phyloP scores from a whole-genome alignment of 371 early-diverging fungal species.

The Syncephalastrum contaminatum region DNA sequence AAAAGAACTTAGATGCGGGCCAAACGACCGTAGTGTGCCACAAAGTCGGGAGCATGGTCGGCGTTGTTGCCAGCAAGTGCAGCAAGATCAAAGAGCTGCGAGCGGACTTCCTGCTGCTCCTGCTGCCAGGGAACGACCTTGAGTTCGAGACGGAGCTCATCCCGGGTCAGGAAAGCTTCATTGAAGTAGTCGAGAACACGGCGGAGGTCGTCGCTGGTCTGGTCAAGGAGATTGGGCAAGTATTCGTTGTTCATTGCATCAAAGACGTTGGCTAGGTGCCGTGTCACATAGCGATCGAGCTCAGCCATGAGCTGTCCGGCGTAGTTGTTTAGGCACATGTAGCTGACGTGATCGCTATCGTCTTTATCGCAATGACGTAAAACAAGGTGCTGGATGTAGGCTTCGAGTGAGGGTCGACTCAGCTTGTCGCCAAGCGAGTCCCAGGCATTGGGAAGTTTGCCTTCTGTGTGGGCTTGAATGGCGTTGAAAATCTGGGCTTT shows the following conservation, averaged over 20 bases:
- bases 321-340: conserved; percentile 25
- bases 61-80: conserved; percentile 6
- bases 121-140: conserved; percentile 32
- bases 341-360: conserved; percentile 13
- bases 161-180: conserved; percentile 24
- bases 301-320: conserved; percentile 21
- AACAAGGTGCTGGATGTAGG: conserved; percentile 18
- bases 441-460: conserved; percentile 39
- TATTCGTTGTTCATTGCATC: conserved; percentile 22
- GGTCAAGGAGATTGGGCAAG: conserved; percentile 33
- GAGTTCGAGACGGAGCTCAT: conserved; percentile 24
- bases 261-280: conserved; percentile 25
- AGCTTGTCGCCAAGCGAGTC: conserved; percentile 32
- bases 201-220: conserved; percentile 31
- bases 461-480: conserved; percentile 41
- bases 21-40: conserved; percentile 16
- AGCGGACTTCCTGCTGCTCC: conserved; percentile 6
- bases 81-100: conserved; percentile 10
- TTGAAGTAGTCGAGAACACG: conserved; percentile 41
- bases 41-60: conserved; percentile 13
- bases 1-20: conserved; percentile 11
- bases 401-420: conserved; percentile 27
- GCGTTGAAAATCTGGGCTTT: conserved; percentile 45
- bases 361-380: conserved; percentile 17
- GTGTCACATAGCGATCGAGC: conserved; percentile 28